Percentiles rank a stretch among this genome's conserved stretches.
phyloP scores from a whole-genome alignment of 2,329 filamentous ascomycete genomes.

The Penicillium crustosum region DNA sequence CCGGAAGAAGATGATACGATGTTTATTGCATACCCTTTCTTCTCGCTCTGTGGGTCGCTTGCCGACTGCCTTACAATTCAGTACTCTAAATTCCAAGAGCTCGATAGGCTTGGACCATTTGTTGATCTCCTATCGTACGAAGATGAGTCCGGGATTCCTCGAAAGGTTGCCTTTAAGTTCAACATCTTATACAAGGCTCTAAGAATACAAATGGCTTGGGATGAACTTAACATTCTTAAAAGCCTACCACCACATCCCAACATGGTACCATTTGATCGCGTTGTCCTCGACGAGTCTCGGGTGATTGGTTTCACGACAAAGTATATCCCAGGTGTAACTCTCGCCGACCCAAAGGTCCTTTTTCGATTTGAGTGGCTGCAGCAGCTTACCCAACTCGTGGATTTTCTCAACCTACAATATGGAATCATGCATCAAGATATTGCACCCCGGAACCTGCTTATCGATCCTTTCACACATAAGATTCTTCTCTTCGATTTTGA shows the following conservation, averaged over 20 bases:
- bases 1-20: conserved; percentile 21
- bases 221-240: conserved; percentile 30
- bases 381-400: conserved; percentile 26
- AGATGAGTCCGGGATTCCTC: neutral
- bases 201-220: conserved; percentile 24
- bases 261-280: conserved; percentile 29
- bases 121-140: conserved; percentile 19
- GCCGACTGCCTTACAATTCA: conserved; percentile 15
- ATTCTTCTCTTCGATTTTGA: conserved; percentile 31
- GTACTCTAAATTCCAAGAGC: conserved; percentile 20
- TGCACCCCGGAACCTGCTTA: conserved; percentile 31
- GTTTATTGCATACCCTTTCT: conserved; percentile 19
- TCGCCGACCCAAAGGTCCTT: conserved; percentile 23
- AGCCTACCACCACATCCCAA: conserved; percentile 30
- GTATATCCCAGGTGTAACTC: conserved; percentile 26
- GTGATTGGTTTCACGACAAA: conserved; percentile 32
- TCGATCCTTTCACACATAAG: conserved; percentile 24
- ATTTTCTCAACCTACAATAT: conserved; percentile 25
- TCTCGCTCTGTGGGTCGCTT: conserved; percentile 15
- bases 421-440: conserved; percentile 38
- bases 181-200: conserved; percentile 14
- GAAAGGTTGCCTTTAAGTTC: conserved; percentile 24
- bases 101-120: conserved; percentile 21
- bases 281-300: conserved; percentile 29
- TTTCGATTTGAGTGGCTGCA: conserved; percentile 28